A percentile compares a stretch with the other conserved stretches of the same genome.
Evolutionary conservation across 169 alveolate genomes (phyloP).

Genomic region (Plasmodium chabaudi): DNA sequence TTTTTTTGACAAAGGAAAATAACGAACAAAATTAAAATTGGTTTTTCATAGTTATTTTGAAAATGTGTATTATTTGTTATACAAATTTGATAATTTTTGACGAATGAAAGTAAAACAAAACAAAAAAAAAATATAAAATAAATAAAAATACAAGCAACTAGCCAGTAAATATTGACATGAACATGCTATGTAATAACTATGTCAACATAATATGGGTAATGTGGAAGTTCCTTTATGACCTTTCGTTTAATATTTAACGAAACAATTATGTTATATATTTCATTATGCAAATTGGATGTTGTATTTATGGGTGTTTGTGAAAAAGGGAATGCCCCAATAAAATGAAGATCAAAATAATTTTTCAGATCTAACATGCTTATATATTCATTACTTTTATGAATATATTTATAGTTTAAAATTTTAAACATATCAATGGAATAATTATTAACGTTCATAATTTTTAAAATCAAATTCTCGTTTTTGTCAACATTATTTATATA

Average conservation of each 20-base stretch:
- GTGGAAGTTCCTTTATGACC: conserved; percentile 38
- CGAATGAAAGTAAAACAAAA: no score
- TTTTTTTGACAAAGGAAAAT: no score
- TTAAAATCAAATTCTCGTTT: neutral
- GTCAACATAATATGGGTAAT: conserved; percentile 65
- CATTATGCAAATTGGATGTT: conserved; percentile 39
- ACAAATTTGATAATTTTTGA: no score
- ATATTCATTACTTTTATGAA: neutral
- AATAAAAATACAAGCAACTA: no score
- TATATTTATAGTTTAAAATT: conserved; percentile 26
- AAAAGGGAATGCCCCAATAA: conserved; percentile 30
- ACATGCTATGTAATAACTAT: conserved; percentile 34
- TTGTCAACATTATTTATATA: neutral
- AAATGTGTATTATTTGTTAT: neutral
- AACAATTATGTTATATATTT: conserved; percentile 24
- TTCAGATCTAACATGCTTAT: neutral
- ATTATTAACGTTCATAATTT: neutral
- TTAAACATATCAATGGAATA: conserved; percentile 30
- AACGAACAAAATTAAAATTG: no score
- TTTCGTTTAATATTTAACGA: conserved; percentile 17
- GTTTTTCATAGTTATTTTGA: neutral
- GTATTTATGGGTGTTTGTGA: conserved; percentile 7
- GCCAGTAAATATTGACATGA: no score
- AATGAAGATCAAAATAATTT: conserved; percentile 27
- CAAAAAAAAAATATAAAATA: neutral